Conservation (phyloP, 495 filamentous ascomycete genomes). For the Podospora didyma region DNA sequence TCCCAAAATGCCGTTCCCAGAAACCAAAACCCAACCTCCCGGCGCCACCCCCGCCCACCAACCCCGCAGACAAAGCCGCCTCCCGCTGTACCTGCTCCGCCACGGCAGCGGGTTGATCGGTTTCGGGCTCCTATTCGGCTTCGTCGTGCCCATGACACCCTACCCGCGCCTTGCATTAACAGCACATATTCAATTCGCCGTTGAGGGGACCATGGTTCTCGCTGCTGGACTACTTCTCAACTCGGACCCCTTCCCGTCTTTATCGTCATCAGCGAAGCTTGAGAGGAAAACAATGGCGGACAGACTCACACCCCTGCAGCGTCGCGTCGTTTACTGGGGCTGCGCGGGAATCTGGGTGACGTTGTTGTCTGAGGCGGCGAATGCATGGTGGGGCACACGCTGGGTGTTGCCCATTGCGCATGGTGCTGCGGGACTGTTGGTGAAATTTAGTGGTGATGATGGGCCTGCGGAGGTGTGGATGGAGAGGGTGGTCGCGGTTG, state of each 20-base stretch:
- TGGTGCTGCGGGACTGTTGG: constrained; percentile 10
- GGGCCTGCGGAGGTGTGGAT: constrained; percentile 10
- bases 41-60: too few species aligned
- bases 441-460: not conserved
- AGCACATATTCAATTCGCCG: constrained; percentile 17
- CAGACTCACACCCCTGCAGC: constrained; percentile 1
- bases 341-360: constrained; percentile 13
- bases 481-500: constrained; percentile 6
- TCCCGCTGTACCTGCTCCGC: constrained; percentile 13
- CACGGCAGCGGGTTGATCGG: constrained; percentile 12
- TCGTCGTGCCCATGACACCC: constrained; percentile 10
- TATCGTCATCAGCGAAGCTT: not conserved
- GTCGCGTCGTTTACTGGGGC: constrained; percentile 5
- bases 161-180: constrained; percentile 15
- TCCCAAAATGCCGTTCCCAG: too few species aligned
- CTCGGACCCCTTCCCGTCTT: constrained; percentile 4
- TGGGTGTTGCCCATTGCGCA: constrained; percentile 15
- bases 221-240: constrained; percentile 10
- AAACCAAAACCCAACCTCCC: too few species aligned
- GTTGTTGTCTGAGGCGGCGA: constrained; percentile 9
- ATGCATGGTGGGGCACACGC: constrained; percentile 16
- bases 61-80: not conserved
- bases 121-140: constrained; percentile 15
- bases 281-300: not conserved
- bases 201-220: constrained; percentile 14